Evolutionary conservation across 2,329 filamentous ascomycete species (phyloP).

Genomic region (Phyllachora maydis): DNA sequence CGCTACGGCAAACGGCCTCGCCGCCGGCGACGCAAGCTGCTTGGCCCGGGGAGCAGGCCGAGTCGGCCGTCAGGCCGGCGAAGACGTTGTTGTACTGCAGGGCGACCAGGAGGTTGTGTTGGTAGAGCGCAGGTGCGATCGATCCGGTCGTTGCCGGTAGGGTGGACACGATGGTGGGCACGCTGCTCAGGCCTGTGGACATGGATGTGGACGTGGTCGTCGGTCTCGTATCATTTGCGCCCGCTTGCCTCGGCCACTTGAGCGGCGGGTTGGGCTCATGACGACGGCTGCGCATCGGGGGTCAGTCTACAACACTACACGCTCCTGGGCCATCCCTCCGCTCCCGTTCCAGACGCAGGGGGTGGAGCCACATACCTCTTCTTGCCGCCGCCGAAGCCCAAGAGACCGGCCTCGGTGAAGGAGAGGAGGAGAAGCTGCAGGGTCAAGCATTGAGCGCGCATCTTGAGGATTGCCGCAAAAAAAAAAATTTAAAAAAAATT

Average conservation of each 20-base stretch:
- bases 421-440: not conserved
- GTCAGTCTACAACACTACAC: too few species aligned
- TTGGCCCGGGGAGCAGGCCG: slow-evolving; percentile 23
- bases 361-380: not conserved
- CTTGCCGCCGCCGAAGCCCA: not conserved
- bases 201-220: not conserved
- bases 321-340: not conserved
- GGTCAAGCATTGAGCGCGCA: too few species aligned
- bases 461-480: too few species aligned
- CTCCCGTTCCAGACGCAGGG: not conserved
- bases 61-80: slow-evolving; percentile 18
- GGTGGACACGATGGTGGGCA: slow-evolving; percentile 20
- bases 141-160: slow-evolving; percentile 13
- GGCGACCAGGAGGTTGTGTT: slow-evolving; percentile 22
- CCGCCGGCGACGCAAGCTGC: slow-evolving; percentile 30
- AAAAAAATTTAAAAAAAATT: too few species aligned
- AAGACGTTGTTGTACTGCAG: slow-evolving; percentile 25
- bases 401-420: not conserved
- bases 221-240: not conserved
- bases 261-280: not conserved
- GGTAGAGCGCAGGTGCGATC: slow-evolving; percentile 18
- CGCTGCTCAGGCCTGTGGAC: slow-evolving; percentile 2
- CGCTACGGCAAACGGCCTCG: slow-evolving; percentile 20
- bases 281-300: too few species aligned
- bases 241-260: not conserved